These are phyloP conservation scores for Bipolaris cookei DNA, from an alignment of 2,329 filamentous ascomycete species.

Conservation along the genomic window DNA sequence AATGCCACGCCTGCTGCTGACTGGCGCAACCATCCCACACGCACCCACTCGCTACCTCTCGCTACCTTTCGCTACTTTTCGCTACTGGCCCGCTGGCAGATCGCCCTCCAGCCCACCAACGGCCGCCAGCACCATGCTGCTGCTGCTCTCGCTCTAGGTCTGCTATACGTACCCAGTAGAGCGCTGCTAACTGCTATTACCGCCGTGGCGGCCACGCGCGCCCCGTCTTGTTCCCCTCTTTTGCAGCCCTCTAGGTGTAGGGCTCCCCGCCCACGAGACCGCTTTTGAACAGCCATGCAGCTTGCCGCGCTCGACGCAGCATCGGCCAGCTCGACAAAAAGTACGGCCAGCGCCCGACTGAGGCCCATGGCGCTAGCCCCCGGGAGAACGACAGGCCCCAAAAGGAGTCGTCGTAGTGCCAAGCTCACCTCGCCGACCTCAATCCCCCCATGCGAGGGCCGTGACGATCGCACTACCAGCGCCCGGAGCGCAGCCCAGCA, in stretches of 20 bases:
- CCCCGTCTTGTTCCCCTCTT: neutral
- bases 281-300: neutral
- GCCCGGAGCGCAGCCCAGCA: slow-evolving; percentile 41
- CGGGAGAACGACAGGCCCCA: slow-evolving; percentile 35
- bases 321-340: slow-evolving; percentile 13
- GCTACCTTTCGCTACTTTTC: slow-evolving; percentile 20
- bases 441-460: slow-evolving; percentile 32
- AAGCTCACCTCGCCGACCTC: slow-evolving; percentile 49
- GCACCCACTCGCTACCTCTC: slow-evolving; percentile 23
- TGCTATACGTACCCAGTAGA: too few relatives aligned
- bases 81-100: slow-evolving; percentile 30
- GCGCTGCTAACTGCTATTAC: neutral
- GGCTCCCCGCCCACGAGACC: neutral
- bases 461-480: slow-evolving; percentile 43
- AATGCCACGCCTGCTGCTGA: slow-evolving; percentile 23
- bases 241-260: neutral
- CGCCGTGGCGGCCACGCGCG: neutral
- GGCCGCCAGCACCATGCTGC: slow-evolving; percentile 14
- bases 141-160: neutral
- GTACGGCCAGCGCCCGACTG: slow-evolving; percentile 10
- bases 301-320: slow-evolving; percentile 11
- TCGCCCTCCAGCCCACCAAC: slow-evolving; percentile 24
- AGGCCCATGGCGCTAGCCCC: slow-evolving; percentile 22
- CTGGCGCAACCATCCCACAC: slow-evolving; percentile 21
- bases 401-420: slow-evolving; percentile 35